These are phyloP conservation scores for Marasmius fiardii DNA, from an alignment of 1,284 basidiomycete genomes.

Conservation along the genomic window DNA sequence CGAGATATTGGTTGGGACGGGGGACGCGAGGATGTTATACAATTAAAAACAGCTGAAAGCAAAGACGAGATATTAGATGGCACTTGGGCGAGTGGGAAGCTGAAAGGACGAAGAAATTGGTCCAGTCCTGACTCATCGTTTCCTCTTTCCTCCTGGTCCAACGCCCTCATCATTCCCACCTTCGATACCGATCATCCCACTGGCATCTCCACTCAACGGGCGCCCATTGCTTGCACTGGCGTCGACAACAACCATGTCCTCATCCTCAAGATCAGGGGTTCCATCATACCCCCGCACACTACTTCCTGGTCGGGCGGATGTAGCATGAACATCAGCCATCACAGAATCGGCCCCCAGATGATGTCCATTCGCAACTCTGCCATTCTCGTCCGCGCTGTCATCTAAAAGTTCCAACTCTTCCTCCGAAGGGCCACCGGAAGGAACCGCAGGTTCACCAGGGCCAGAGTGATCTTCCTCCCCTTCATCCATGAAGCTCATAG, in stretches of 20 bases:
- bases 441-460: background rate
- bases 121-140: slow-evolving; percentile 5
- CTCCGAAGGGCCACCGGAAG: background rate
- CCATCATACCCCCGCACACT: background rate
- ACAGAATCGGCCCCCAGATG: background rate
- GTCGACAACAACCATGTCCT: slow-evolving; percentile 6
- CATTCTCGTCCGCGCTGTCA: background rate
- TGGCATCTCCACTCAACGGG: background rate
- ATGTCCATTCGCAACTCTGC: background rate
- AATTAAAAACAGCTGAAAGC: too few species aligned
- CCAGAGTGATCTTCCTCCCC: background rate
- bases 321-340: background rate
- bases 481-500: slow-evolving; percentile 2
- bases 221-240: background rate
- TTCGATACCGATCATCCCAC: background rate
- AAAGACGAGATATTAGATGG: too few species aligned
- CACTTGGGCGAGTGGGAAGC: too few species aligned
- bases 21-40: too few species aligned
- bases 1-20: too few species aligned
- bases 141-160: slow-evolving; percentile 8
- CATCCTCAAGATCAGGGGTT: background rate
- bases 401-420: slow-evolving; percentile 9
- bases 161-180: slow-evolving; percentile 1
- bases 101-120: background rate
- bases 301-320: background rate